Evolutionary conservation across 2,329 filamentous ascomycete species (phyloP).

Genomic region (Diplodia corticola): DNA sequence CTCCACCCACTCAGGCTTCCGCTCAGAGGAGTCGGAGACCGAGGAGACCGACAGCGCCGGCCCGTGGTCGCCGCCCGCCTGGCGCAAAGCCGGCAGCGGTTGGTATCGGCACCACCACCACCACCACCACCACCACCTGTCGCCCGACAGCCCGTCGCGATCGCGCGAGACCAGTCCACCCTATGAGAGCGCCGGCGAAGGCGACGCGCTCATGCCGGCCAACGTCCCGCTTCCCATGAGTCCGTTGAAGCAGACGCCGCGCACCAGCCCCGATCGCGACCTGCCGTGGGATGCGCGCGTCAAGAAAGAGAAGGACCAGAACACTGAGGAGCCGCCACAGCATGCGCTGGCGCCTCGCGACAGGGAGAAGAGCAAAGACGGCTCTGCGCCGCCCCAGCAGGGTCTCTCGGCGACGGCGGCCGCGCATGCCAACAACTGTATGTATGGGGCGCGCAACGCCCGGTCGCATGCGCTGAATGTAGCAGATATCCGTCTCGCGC

Average conservation of each 20-base stretch:
- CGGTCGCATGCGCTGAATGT: constrained; percentile 15
- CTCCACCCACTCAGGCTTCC: constrained; percentile 65
- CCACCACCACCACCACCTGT: constrained; percentile 32
- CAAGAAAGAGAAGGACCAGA: constrained; percentile 27
- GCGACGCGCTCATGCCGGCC: constrained; percentile 53
- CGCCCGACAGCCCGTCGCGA: constrained; percentile 48
- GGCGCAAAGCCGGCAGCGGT: constrained; percentile 59
- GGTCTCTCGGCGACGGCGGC: constrained; percentile 7
- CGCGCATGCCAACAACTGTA: constrained; percentile 50
- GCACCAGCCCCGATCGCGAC: constrained; percentile 50
- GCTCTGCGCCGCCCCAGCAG: constrained; percentile 27
- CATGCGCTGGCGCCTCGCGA: constrained; percentile 31
- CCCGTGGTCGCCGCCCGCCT: constrained; percentile 67
- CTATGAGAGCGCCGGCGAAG: constrained; percentile 58
- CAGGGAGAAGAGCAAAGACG: constrained; percentile 29
- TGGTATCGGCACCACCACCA: constrained; percentile 53
- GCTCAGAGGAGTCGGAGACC: constrained; percentile 51
- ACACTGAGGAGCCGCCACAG: constrained; percentile 27
- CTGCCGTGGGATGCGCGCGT: constrained; percentile 34
- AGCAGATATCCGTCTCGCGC: constrained; percentile 68
- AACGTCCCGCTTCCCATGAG: constrained; percentile 63
- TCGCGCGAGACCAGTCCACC: constrained; percentile 61
- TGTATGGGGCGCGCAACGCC: constrained; percentile 29
- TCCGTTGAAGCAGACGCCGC: constrained; percentile 58
- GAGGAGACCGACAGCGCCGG: constrained; percentile 50